Evolutionary conservation across 306 rosid genomes (phyloP), one percentile per base, ranked within the genome.

Genomic region (Glycyrrhiza uralensis): DNA sequence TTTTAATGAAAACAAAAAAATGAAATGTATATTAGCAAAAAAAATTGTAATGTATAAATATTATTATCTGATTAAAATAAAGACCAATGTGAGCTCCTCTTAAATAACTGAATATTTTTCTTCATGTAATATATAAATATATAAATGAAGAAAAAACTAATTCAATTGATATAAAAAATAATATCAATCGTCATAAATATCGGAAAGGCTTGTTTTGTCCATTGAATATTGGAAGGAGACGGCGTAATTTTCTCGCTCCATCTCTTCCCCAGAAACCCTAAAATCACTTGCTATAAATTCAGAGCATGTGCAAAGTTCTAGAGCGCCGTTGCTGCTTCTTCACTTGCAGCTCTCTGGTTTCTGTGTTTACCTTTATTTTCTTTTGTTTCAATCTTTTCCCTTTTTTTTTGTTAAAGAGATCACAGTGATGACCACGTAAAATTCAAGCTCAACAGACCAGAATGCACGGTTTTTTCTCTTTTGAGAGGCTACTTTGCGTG

Each of bases 401-500:
- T 5, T 2, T 18, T 0, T 1, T 10, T 13, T 50, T 8, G 1
- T 18, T 1, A 5, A 32, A 36, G 76, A 73, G 80, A 63, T 82
- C 61, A 66, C 86, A 5, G 54, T 82, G 86, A 82, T 78, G 86
- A 78, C 77, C 22, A 52, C 74, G 62, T 73, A n/a, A 87, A 79
- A 83, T 88, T 87, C 91, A 91, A 91, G 97, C 97, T 91, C 96
- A 89, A 91, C 96, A 87, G 96, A 88, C 93, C 93, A 91, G 87
- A 91, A 71, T 84, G 92, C 87, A 80, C 78, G 86, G 72, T 62
- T 88, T 71, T 78, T 86, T 80, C 84, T 59, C 7, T 67, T 17
- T n/a, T n/a, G 64, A 3, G 80, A 55, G 78, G 71, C 23, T 24
- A 3, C 72, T 67, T 83, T 88, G 89, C 87, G 83, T 88, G 92